Evolutionary conservation across 2,329 filamentous ascomycete species (phyloP), one percentile per base, ranked within the genome.

Genomic region (Conoideocrella luteorostrata): DNA sequence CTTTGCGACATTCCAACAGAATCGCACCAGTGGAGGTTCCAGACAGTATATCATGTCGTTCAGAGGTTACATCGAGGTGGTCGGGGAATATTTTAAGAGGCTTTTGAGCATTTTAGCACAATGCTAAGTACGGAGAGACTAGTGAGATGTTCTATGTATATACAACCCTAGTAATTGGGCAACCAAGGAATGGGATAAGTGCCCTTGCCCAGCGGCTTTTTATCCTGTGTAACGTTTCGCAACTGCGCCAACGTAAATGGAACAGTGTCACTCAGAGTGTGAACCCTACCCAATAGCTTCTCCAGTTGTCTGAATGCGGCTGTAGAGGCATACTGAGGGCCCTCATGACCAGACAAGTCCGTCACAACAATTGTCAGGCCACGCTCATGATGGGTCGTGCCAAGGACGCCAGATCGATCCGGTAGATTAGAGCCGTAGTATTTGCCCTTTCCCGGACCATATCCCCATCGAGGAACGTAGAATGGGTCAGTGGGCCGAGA

Each of bases 291-390:
- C 2, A 94, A 69, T 52, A 93, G 60, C 54, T 85, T 84, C 69
- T 93, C 86, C 17, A 93, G 59, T 46, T 87, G 82, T 26, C 86
- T 69, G 57, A 86, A 88, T 0, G 82, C 75, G 0, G 80, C 82
- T 12, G 72, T 75, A 0, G 86, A 83, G 15, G 79, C 75, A 55
- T 86, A 88, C 61, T 86, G 78, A 0, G 80, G 78, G 0, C 75
- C 64, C 72, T 82, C 84, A 63, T 90, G 83, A 0, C 87, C 87
- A 0, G 73, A 68, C 10, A 84, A 57, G 30, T 77, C 70, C 43
- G 88, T 72, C 26, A 75, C 74, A 3, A 81, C 79, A 51, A 78
- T 86, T 0, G 86, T 93, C 37, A 95, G 65, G 0, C 86, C 85
- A 33, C 88, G 73, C 69, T 94, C 88, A 0, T 80, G 83, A 53